Percentiles rank a stretch among this genome's conserved stretches.
phyloP scores from a whole-genome alignment of 768 basidiomycete species.

The Mycena rebaudengoi region DNA sequence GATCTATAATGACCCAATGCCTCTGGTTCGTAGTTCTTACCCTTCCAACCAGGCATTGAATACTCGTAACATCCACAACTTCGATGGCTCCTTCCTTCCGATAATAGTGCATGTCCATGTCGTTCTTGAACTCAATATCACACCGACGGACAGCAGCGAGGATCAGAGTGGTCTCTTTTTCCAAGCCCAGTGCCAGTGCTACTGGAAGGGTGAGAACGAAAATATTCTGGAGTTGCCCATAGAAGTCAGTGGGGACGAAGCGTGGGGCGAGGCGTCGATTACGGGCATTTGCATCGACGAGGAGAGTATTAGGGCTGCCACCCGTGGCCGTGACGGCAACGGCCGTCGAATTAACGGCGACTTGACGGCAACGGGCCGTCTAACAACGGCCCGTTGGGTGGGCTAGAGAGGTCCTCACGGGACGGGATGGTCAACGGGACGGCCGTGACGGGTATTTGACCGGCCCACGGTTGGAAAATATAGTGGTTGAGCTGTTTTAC shows the following conservation, averaged over 20 bases:
- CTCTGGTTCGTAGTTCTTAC: constrained; percentile 17
- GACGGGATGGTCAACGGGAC: too few relatives aligned
- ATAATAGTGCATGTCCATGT: constrained; percentile 30
- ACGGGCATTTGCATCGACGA: constrained; percentile 31
- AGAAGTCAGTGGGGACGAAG: constrained; percentile 4
- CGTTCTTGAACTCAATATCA: not conserved
- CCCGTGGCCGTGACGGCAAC: too few relatives aligned
- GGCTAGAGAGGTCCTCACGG: too few relatives aligned
- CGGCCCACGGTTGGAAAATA: too few relatives aligned
- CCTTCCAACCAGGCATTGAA: constrained; percentile 36
- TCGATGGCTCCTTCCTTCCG: constrained; percentile 8
- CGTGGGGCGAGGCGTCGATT: not conserved
- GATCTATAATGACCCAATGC: constrained; percentile 33
- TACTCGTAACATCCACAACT: constrained; percentile 30
- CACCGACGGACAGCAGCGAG: constrained; percentile 26
- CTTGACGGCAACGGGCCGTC: too few relatives aligned
- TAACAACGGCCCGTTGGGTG: too few relatives aligned
- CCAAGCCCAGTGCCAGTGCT: constrained; percentile 5
- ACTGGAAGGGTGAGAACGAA: constrained; percentile 22
- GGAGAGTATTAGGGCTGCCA: too few relatives aligned
- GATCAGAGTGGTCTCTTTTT: constrained; percentile 7
- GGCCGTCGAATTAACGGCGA: too few relatives aligned
- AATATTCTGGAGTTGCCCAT: constrained; percentile 37
- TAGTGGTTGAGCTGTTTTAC: too few relatives aligned
- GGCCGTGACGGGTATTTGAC: too few relatives aligned